Base-by-base conservation (phyloP, 257 asterid species). In the Penstemon barbatus region DNA sequence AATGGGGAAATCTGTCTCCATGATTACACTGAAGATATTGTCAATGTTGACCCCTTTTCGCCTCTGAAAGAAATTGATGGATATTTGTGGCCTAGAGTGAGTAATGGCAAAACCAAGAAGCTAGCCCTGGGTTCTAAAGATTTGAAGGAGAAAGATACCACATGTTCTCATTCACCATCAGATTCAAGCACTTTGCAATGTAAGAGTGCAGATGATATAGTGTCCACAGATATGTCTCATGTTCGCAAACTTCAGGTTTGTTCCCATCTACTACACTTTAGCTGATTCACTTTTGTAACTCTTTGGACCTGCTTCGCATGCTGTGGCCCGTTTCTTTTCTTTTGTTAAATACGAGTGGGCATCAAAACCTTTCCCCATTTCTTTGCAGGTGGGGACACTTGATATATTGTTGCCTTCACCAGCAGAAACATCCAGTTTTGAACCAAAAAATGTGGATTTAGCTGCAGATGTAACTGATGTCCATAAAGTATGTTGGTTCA, bases 1-100 rank as follows among this genome's bases (percentile, higher is more conserved):
- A 85, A 80, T 42, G 86, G 73, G 53, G 96, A 86, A 51, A 71
- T n/a, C 11, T 64, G 56, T 63, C 91, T 91, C 7, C 65, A 68
- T 69, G 90, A 87, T 61, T 87, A 77, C 71, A 64, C 72, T 45
- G 80, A 84, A 54, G 90, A 76, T 75, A 74, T 79, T 74, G 95
- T 86, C 59, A 76, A 63, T 63, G 97, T 91, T 59, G 99, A 94
- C 78, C 97, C 99, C 40, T 90, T 89, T 74, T 91, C 83, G 19
- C 79, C 92, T 68, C 67, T 94, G 67, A 83, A 77, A 75, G 84
- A 81, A 75, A 81, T 94, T 76, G 91, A 82, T 77, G 78, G 71
- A 75, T 87, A 86, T 80, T 40, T 94, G 78, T 78, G 86, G 92
- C 80, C 82, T 65, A 85, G 80, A 78, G 88, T 88, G 77, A 72